A percentile compares a stretch with the other conserved stretches of the same genome.
Conservation (phyloP, 1,284 basidiomycete species). For the Singerocomus rubriflavus region DNA sequence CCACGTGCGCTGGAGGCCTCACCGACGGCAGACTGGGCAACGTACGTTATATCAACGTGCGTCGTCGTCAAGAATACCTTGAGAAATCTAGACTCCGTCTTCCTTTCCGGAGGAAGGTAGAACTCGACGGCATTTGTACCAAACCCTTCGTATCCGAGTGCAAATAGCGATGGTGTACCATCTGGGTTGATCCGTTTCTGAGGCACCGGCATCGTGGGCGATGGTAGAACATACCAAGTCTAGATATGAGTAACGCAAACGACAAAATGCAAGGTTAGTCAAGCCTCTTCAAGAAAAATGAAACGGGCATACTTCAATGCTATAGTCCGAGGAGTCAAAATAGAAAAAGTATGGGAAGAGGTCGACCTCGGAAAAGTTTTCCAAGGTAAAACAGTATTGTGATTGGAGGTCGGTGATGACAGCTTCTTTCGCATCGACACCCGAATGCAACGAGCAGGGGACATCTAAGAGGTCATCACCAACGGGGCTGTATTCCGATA, state of each 20-base stretch:
- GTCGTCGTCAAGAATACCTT: constrained; percentile 22
- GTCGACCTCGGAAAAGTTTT: constrained; percentile 19
- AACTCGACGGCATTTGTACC: constrained; percentile 24
- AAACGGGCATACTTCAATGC: constrained; percentile 14
- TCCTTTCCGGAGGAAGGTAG: constrained; percentile 6
- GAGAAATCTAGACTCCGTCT: constrained; percentile 21
- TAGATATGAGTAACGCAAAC: not conserved
- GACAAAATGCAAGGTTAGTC: not conserved
- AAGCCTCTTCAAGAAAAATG: not conserved
- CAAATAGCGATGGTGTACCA: constrained; percentile 15
- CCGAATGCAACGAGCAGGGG: constrained; percentile 1
- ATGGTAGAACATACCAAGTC: constrained; percentile 19
- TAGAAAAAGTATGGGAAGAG: constrained; percentile 27
- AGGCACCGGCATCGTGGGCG: constrained; percentile 8
- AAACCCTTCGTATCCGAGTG: constrained; percentile 24
- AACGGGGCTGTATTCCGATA: constrained; percentile 4
- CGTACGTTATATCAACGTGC: constrained; percentile 18
- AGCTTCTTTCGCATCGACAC: constrained; percentile 10
- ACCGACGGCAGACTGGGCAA: constrained; percentile 13
- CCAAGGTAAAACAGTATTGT: constrained; percentile 20
- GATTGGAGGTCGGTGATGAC: constrained; percentile 11
- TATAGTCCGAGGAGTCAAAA: constrained; percentile 25
- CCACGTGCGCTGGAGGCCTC: constrained; percentile 6
- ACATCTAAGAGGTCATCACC: constrained; percentile 12
- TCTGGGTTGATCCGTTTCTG: constrained; percentile 1